Base-by-base conservation (phyloP, 108 stramenopile genomes). In the Chaetoceros muelleri region DNA sequence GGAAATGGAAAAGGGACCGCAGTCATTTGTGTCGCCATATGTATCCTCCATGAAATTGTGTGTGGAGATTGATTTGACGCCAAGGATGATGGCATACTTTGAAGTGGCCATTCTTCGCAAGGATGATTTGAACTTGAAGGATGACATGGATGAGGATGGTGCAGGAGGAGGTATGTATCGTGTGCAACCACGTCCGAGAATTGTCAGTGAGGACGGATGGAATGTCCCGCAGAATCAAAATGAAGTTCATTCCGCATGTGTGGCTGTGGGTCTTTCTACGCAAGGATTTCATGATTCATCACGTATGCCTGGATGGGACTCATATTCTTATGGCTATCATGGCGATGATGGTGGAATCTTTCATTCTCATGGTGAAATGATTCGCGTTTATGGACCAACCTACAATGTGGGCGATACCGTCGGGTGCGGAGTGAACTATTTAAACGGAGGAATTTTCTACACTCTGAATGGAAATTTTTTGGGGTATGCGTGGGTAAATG, bases 261-360 rank as follows among this genome's bases (percentile, higher is more conserved):
- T 90, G 1, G 88, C 84, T 10, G 69, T 90, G 46, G 88, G 88
- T 2, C 27, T 90, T 34, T 79, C 76, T 5, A 76, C 74, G 2
- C 22, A 59, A 19, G 45, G 45, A 31, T 90, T 90, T 52, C 29
- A 40, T 30, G 44, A 65, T 18, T 60, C 57, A 26, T 30, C 70
- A 20, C 72, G 78, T 46, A 88, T 93, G 87, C 87, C 92, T 3
- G 92, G 92, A 7, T 93, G 92, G 93, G 86, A 88, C 50, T 30
- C 55, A 16, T 47, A 59, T 19, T 72, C 72, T 23, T 85, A 67
- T 57, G 93, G 88, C 28, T 90, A 85, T 62, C 93, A 90, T 58
- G 74, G 84, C 24, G 87, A 90, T 62, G 87, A 90, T 62, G 87
- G 93, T 24, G 77, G 84, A 5, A 69, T 82, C 30, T 90, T 90